phyloP scores from a whole-genome alignment of 495 filamentous ascomycete species.

The Tuber indicum region DNA sequence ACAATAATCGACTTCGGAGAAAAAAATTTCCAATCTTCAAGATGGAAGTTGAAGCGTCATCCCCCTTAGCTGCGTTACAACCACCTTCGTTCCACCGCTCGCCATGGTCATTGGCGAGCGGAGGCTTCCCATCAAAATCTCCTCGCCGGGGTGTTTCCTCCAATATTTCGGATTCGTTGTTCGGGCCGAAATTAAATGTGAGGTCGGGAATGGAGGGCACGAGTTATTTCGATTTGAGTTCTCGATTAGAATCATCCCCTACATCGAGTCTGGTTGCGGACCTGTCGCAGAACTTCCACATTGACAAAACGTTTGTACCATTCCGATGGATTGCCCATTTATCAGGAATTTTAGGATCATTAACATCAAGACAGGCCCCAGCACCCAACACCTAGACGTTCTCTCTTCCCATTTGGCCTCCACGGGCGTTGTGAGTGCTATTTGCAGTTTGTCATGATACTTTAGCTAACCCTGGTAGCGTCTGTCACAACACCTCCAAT shows the following conservation, averaged over 20 bases:
- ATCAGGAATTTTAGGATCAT: conserved; percentile 5
- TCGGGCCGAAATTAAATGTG: conserved; percentile 57
- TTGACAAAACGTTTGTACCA: conserved; percentile 47
- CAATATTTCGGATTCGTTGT: conserved; percentile 55
- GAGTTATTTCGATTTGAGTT: conserved; percentile 74
- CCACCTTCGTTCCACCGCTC: conserved; percentile 58
- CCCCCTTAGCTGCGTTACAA: conserved; percentile 90
- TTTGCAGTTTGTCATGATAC: conserved; percentile 17
- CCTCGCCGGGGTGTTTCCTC: background rate
- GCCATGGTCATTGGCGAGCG: conserved; percentile 49
- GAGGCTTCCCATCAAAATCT: conserved; percentile 38
- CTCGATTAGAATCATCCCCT: conserved; percentile 77
- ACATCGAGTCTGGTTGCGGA: conserved; percentile 84
- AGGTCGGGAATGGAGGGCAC: conserved; percentile 44
- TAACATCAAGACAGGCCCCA: conserved; percentile 59
- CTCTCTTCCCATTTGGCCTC: conserved; percentile 71
- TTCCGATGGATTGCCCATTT: conserved; percentile 5
- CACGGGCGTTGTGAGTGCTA: conserved; percentile 63
- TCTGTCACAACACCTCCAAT: conserved; percentile 76
- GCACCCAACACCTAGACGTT: conserved; percentile 82
- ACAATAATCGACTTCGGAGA: background rate
- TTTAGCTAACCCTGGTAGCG: conserved; percentile 49
- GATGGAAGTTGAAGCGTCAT: conserved; percentile 76
- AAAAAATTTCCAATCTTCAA: conserved; percentile 11
- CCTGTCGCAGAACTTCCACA: conserved; percentile 91